Evolutionary conservation across 306 rosid species (phyloP).

Genomic region (Trifolium repens): DNA sequence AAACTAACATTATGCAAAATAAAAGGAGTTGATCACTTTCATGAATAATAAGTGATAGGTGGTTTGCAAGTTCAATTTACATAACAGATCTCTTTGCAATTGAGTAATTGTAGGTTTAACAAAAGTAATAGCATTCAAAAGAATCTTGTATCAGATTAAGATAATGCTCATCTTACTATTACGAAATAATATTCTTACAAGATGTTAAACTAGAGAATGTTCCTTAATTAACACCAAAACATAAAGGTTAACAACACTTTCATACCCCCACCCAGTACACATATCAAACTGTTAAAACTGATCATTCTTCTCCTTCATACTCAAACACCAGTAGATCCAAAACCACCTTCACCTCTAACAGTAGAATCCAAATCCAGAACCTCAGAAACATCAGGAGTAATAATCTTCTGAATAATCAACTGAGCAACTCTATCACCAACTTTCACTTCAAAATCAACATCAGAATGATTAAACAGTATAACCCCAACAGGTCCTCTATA

Average conservation of each 20-base stretch:
- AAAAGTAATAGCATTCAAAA: no score
- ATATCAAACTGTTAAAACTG: background rate
- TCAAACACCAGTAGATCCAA: slow-evolving; percentile 91
- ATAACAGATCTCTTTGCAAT: no score
- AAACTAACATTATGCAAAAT: no score
- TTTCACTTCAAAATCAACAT: slow-evolving; percentile 70
- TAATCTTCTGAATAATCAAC: slow-evolving; percentile 71
- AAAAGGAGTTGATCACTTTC: no score
- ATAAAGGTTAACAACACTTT: background rate
- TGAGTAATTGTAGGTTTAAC: no score
- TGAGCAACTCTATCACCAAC: slow-evolving; percentile 85
- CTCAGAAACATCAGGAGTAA: slow-evolving; percentile 66
- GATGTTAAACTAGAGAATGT: background rate
- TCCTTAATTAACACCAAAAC: background rate
- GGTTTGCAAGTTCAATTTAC: no score
- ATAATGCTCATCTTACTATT: no score
- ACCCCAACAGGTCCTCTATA: slow-evolving; percentile 87
- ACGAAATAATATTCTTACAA: background rate
- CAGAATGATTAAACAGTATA: slow-evolving; percentile 75
- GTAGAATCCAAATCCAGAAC: slow-evolving; percentile 78
- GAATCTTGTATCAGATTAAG: no score
- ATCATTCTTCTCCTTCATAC: background rate
- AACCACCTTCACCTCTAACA: slow-evolving; percentile 73
- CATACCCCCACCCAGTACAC: no score
- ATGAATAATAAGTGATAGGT: no score